Evolutionary conservation across 1,284 basidiomycete genomes (phyloP).

Genomic region (Cryptococcus jaspeensis): DNA sequence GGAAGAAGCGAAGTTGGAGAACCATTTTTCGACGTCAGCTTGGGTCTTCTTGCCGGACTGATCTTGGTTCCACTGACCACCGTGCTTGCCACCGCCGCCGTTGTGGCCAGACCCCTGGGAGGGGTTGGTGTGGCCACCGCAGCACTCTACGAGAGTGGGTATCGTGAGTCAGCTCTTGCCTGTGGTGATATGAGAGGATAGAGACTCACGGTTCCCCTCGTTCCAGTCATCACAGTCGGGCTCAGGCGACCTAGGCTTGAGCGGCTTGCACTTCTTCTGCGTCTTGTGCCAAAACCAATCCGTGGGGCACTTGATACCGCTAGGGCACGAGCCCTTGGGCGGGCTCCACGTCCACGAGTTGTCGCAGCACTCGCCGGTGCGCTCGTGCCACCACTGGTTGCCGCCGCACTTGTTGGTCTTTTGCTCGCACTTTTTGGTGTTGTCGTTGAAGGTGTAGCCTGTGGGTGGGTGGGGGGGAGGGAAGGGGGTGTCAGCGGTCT

Average conservation of each 20-base stretch:
- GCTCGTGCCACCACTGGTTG: conserved; percentile 35
- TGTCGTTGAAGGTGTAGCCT: conserved; percentile 37
- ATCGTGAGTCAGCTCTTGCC: no score
- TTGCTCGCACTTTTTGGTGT: conserved; percentile 29
- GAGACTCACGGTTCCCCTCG: conserved; percentile 27
- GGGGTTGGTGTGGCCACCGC: conserved; percentile 21
- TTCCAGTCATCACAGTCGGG: conserved; percentile 45
- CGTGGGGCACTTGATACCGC: conserved; percentile 37
- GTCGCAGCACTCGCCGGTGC: conserved; percentile 33
- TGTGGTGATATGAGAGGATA: neutral
- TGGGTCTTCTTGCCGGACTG: conserved; percentile 9
- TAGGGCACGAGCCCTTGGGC: conserved; percentile 33
- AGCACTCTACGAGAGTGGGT: conserved; percentile 23
- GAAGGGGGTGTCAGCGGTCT: neutral
- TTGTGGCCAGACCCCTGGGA: conserved; percentile 13
- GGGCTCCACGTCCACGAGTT: conserved; percentile 24
- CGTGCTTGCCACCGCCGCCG: neutral
- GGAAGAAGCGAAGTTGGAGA: neutral
- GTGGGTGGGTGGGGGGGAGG: neutral
- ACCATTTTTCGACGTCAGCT: conserved; percentile 12
- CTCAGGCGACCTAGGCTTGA: conserved; percentile 29
- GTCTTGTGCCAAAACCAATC: conserved; percentile 47
- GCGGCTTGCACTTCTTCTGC: conserved; percentile 32
- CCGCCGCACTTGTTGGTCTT: conserved; percentile 21
- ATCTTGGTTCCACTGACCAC: conserved; percentile 1